Evolutionary conservation across 495 filamentous ascomycete species (phyloP), one percentile per base, ranked within the genome.

Genomic region (Lophiostoma macrostomum): DNA sequence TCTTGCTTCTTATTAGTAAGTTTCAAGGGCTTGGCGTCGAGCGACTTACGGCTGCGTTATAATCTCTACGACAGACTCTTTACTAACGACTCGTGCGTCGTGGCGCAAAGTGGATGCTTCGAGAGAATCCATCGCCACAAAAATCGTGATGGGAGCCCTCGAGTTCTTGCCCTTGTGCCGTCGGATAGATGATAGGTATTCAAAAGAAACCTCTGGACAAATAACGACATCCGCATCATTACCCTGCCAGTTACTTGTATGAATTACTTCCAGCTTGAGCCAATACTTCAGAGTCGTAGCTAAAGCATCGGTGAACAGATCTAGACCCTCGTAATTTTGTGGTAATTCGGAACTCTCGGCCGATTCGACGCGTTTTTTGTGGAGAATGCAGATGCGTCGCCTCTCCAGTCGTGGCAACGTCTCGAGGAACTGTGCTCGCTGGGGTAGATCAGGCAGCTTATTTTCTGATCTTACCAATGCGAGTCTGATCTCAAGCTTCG

Each of bases 401-500:
- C 41, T 40, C 14, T 41, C 8, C 4, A 58, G 32, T 45, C 48
- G 30, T 14, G 47, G 27, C 19, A 46, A n/a, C 8, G 24, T n/a
- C 10, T 16, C 32, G 2, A 53, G 25, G 28, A 49, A 38, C 13
- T 20, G 12, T 6, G 34, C 18, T 8, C 20, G 5, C 28, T 36
- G 45, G 10, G 48, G 16, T 28, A 11, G 6, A 8, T 22, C 31
- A 4, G 20, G 14, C 4, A 2, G 47, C 11, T 25, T 16, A 8
- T 6, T 19, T 19, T 47, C 32, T 6, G 46, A 39, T 38, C 40
- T 36, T 4, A 31, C 13, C 18, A 61, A 14, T 0, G 51, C 46
- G 27, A 67, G 43, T 22, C 36, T 48, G 19, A 68, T 56, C 2
- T 48, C 53, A 4, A 65, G 27, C 10, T 54, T 48, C 1, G 67